phyloP scores from a whole-genome alignment of 352 stramenopile genomes.

The Globisporangium nunn region DNA sequence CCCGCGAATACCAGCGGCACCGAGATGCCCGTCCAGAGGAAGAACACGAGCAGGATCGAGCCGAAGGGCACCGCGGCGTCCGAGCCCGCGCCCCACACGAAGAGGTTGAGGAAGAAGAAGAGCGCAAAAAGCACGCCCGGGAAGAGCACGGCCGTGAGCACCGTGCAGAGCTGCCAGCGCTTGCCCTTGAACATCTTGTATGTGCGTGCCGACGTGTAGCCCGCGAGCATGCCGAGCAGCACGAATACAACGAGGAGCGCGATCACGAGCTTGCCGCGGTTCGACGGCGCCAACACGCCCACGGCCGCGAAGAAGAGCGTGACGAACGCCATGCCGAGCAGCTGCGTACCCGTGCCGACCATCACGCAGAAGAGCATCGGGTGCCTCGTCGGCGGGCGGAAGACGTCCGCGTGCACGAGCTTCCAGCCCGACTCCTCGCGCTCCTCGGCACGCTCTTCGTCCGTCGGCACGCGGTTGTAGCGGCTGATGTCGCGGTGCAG shows the following conservation, averaged over 20 bases:
- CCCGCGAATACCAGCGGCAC: slow-evolving; percentile 98
- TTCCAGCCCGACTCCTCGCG: slow-evolving; percentile 99
- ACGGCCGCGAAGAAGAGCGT: slow-evolving; percentile 96
- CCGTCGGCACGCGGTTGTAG: slow-evolving; percentile 95
- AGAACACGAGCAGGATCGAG: slow-evolving; percentile 96
- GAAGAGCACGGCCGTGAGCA: slow-evolving; percentile 95
- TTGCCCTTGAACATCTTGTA: slow-evolving; percentile 99
- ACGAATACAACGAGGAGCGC: slow-evolving; percentile 97
- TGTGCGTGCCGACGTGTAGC: slow-evolving; percentile 93
- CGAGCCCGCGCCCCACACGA: slow-evolving; percentile 92
- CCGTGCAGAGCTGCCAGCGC: slow-evolving; percentile 95
- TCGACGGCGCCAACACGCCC: slow-evolving; percentile 95
- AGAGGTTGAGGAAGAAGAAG: slow-evolving; percentile 97
- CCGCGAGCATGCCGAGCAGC: slow-evolving; percentile 93
- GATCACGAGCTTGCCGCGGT: slow-evolving; percentile 97
- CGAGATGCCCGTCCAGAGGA: slow-evolving; percentile 99
- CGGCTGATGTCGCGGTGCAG: slow-evolving; percentile 96
- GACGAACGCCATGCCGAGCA: slow-evolving; percentile 94
- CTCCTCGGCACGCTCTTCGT: slow-evolving; percentile 97
- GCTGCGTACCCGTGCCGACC: slow-evolving; percentile 96
- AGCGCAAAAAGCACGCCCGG: slow-evolving; percentile 94
- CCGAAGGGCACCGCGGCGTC: slow-evolving; percentile 94
- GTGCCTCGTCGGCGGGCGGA: slow-evolving; percentile 93
- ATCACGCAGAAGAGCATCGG: slow-evolving; percentile 97
- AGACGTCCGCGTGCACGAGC: slow-evolving; percentile 98